Percentiles rank a stretch among this genome's conserved stretches.
Evolutionary conservation across 2,329 filamentous ascomycete genomes (phyloP).

Genomic region (Phoma sp.): DNA sequence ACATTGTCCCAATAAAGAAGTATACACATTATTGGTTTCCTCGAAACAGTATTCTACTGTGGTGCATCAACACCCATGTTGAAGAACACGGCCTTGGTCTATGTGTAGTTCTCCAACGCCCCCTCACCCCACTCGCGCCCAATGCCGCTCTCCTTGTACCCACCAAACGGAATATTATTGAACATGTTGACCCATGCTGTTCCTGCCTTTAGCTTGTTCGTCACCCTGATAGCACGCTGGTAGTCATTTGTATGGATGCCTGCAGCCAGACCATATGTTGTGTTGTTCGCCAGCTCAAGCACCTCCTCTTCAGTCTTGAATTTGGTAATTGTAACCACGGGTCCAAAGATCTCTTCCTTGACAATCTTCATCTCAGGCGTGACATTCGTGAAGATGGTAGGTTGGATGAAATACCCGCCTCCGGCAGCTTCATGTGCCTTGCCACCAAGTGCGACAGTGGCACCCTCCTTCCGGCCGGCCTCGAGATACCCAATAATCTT

Average conservation of each 20-base stretch:
- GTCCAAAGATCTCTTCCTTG: constrained; percentile 50
- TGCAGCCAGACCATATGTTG: constrained; percentile 49
- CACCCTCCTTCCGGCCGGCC: constrained; percentile 37
- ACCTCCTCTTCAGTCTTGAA: constrained; percentile 52
- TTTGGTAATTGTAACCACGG: constrained; percentile 43
- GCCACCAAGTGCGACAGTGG: constrained; percentile 45
- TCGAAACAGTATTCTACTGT: neutral
- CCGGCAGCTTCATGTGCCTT: constrained; percentile 33
- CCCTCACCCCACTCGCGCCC: constrained; percentile 56
- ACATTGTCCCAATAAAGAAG: too few relatives aligned
- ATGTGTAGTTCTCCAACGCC: constrained; percentile 53
- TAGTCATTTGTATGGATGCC: constrained; percentile 52
- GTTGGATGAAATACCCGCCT: constrained; percentile 17
- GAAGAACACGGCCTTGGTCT: constrained; percentile 40
- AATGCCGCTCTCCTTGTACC: constrained; percentile 48
- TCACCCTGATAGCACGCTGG: constrained; percentile 44
- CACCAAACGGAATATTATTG: constrained; percentile 29
- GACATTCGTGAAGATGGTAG: constrained; percentile 43
- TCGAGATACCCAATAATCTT: constrained; percentile 14
- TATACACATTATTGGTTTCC: neutral
- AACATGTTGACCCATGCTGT: constrained; percentile 45
- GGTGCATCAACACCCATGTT: constrained; percentile 17
- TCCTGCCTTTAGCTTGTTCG: constrained; percentile 43
- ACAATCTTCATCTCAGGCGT: constrained; percentile 45
- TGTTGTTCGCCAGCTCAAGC: constrained; percentile 49